These are phyloP conservation scores for Dioscorea cayenensis DNA, from an alignment of 116 monocot genomes.

Conservation along the genomic window DNA sequence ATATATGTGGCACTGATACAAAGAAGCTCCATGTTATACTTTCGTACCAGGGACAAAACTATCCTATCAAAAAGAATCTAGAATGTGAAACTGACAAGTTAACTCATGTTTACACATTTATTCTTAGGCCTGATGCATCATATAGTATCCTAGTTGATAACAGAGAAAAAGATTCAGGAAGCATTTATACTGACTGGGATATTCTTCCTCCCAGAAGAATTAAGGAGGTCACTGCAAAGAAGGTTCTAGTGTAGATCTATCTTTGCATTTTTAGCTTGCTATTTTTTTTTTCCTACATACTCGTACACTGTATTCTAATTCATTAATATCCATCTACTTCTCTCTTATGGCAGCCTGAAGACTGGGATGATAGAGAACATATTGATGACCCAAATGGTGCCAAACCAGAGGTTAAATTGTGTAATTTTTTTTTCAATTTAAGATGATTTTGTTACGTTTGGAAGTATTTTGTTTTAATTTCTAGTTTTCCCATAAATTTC, in stretches of 20 bases:
- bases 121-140: slow-evolving; percentile 88
- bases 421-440: not conserved
- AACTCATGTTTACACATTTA: slow-evolving; percentile 95
- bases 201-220: slow-evolving; percentile 94
- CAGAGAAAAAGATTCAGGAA: slow-evolving; percentile 97
- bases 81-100: slow-evolving; percentile 95
- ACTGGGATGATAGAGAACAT: slow-evolving; percentile 90
- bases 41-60: slow-evolving; percentile 97
- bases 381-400: slow-evolving; percentile 82
- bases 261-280: not conserved
- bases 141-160: slow-evolving; percentile 88
- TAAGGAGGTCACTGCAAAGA: slow-evolving; percentile 85
- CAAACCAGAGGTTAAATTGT: slow-evolving; percentile 72
- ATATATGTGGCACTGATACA: slow-evolving; percentile 95
- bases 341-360: slow-evolving; percentile 58
- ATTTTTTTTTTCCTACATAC: slow-evolving; percentile 72
- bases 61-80: slow-evolving; percentile 87
- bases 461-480: too few species aligned
- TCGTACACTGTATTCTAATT: not conserved
- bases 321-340: not conserved
- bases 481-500: not conserved
- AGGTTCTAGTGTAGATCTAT: slow-evolving; percentile 31
- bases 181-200: slow-evolving; percentile 98
- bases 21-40: slow-evolving; percentile 95
- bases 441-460: not conserved